phyloP scores from a whole-genome alignment of 768 basidiomycete species.

The Mycena kentingensis region DNA sequence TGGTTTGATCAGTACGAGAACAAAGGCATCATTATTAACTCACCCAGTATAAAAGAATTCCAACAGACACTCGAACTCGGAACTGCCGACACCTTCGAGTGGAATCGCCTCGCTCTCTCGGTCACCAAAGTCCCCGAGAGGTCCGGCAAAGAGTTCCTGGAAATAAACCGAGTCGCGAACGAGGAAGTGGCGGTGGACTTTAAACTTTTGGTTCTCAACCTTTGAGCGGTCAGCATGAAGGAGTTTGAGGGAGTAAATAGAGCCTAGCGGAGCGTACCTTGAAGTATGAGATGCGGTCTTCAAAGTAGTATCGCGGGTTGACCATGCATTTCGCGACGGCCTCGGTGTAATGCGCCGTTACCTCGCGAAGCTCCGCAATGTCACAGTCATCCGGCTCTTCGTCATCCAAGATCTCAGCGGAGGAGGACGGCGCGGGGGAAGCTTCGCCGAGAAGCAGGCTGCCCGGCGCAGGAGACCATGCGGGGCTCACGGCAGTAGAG shows the following conservation, averaged over 20 bases:
- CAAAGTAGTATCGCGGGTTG: slow-evolving; percentile 23
- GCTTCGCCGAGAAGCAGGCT: slow-evolving; percentile 16
- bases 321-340: background rate
- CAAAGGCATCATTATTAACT: no score
- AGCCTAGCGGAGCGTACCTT: slow-evolving; percentile 2
- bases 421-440: slow-evolving; percentile 7
- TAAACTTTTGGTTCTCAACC: slow-evolving; percentile 24
- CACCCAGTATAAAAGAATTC: slow-evolving; percentile 24
- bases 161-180: slow-evolving; percentile 25
- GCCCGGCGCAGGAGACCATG: slow-evolving; percentile 20
- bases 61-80: slow-evolving; percentile 22
- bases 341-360: slow-evolving; percentile 7
- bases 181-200: slow-evolving; percentile 26
- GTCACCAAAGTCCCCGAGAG: slow-evolving; percentile 14
- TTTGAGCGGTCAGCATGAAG: background rate
- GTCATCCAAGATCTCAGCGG: slow-evolving; percentile 11
- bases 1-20: background rate
- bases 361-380: background rate
- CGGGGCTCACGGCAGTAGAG: slow-evolving; percentile 16
- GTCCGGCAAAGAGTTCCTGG: slow-evolving; percentile 24
- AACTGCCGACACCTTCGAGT: slow-evolving; percentile 11
- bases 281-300: slow-evolving; percentile 20
- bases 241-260: background rate
- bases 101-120: slow-evolving; percentile 20
- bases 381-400: slow-evolving; percentile 1